Base-by-base conservation (phyloP, 23 red algal species). In the Pyropia yezoensis region DNA sequence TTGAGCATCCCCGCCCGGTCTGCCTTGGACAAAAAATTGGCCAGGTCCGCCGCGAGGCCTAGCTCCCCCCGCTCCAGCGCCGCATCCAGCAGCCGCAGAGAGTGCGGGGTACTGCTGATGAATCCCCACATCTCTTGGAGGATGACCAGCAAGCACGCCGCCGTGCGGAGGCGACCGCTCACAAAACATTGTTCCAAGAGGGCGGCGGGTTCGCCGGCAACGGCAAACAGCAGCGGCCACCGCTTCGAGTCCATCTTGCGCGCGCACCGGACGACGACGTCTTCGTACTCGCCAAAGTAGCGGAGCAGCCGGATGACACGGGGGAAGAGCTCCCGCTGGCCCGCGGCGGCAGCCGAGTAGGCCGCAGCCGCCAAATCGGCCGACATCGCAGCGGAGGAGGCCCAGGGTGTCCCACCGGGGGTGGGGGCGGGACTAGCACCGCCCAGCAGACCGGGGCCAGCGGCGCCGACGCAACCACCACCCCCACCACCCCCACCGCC, bases 221-320 rank as follows among this genome's bases (percentile, higher is more conserved):
- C 51, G 3, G 79, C 75, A 65, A 98, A 98, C 29, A 98, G 74
- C 9, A 80, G 30, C 19, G 87, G 84, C 94, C 94, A 98, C 76
- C 83, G 65, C 33, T 87, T 87, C 23, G 81, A 73, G 59, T 98
- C 94, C 33, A 90, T 74, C 62, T 98, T 98, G 49, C 94, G 65
- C n/a, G 94, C 85, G 71, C 94, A 98, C 33, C 86, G 67, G 27
- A 98, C 94, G 52, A 98, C 85, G 7, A 98, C 72, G 67, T 98
- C 94, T 65, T 98, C 94, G 77, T 98, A 98, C 57, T 98, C 94
- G n/a, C 94, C 94, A 73, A 98, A 98, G 30, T 90, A 88, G 49
- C 72, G 70, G 63, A 91, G 59, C 16, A 98, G 60, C 19, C 53
- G 57, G 71, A 98, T 75, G 27, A 90, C 76, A 1, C 75, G 63